Conservation (phyloP, 2,329 filamentous ascomycete genomes). For the Pyrenophora tritici-repentis region DNA sequence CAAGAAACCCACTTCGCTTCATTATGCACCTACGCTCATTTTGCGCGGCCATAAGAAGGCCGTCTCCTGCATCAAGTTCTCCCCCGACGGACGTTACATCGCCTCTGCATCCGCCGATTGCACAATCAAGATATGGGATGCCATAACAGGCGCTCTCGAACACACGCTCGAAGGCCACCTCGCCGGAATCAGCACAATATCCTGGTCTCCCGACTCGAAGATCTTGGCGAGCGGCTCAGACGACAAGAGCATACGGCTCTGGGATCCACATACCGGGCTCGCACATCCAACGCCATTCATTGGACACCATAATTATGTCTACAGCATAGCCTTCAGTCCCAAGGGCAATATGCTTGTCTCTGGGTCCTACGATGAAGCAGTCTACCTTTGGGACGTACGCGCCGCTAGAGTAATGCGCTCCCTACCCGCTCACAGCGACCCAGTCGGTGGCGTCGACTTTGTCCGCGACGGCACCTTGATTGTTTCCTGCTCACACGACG, state of each 20-base stretch:
- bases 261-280: conserved; percentile 71
- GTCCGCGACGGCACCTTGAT: conserved; percentile 90
- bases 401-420: conserved; percentile 86
- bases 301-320: conserved; percentile 96
- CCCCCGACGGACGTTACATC: conserved; percentile 86
- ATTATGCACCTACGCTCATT: conserved; percentile 72
- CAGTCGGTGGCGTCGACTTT: conserved; percentile 91
- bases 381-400: conserved; percentile 95
- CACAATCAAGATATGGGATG: conserved; percentile 90
- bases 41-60: conserved; percentile 78
- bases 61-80: conserved; percentile 86
- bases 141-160: conserved; percentile 74
- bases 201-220: conserved; percentile 91
- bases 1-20: conserved; percentile 61
- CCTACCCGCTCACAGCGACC: conserved; percentile 91
- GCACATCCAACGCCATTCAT: conserved; percentile 66
- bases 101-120: conserved; percentile 86
- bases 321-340: conserved; percentile 91
- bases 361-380: conserved; percentile 94
- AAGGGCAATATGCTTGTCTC: conserved; percentile 97
- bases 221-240: conserved; percentile 90
- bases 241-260: conserved; percentile 93
- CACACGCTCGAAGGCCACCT: conserved; percentile 93
- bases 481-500: conserved; percentile 88
- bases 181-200: conserved; percentile 86